Base-by-base conservation (phyloP, 2,329 filamentous ascomycete genomes). In the Alternaria gaisen region DNA sequence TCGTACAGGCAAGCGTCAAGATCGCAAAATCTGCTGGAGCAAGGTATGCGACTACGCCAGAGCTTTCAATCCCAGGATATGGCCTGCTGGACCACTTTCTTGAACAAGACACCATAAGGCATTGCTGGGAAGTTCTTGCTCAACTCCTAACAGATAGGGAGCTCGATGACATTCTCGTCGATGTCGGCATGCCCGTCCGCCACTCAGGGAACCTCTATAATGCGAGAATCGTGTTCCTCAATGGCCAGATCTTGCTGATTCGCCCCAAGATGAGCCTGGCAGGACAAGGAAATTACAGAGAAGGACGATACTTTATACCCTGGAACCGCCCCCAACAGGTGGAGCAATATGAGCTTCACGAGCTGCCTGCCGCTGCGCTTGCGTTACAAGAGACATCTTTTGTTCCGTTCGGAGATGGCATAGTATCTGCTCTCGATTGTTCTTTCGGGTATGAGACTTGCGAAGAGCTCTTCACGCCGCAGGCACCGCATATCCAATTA, bases 261-360 rank as follows among this genome's bases (percentile, higher is more conserved):
- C 83, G 91, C 11, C 90, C 90, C 0, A 93, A 93, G 77, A 82
- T 91, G 64, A 88, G 83, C 69, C 83, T 93, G 6, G 90, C 90
- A 48, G 90, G 91, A 61, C 89, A 91, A 74, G 90, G 90, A 2
- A 91, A 83, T 68, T 83, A 56, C 41, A 75, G 81, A 6, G 82
- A 83, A 65, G 74, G 71, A 63, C 65, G 74, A 10, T 70, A 78
- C 62, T 79, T 79, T 50, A 77, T 72, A 18, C 73, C 75, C 3
- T 78, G 76, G 76, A 64, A 61, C 20, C 40, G 46, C 22, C 58
- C 58, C 3, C 82, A 84, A 18, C 78, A 87, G 26, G 82, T 87
- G 0, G 90, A 93, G 70, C 81, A 90, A 26, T 91, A 89, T 71
- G 85, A 88, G 56, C 79, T 92, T 0, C 59, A 47, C 4, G 56